A percentile compares a stretch with the other conserved stretches of the same genome.
phyloP scores from a whole-genome alignment of 2,329 filamentous ascomycete genomes.

The Sporothrix protearum region DNA sequence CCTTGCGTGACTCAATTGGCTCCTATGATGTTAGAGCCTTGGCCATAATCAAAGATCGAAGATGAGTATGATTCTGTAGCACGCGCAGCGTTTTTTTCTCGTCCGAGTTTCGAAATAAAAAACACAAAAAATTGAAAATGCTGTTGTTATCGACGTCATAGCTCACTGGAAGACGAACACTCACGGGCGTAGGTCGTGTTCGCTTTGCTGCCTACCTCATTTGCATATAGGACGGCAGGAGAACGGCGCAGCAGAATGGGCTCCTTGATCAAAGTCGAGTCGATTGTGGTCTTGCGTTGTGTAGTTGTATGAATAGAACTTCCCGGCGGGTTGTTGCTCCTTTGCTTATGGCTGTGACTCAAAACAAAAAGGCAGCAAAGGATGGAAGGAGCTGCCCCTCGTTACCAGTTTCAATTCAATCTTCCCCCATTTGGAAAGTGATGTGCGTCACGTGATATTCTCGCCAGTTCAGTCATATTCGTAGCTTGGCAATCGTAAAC shows the following conservation, averaged over 20 bases:
- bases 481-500: background rate
- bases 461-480: background rate
- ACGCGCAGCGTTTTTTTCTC: background rate
- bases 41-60: background rate
- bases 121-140: background rate
- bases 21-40: background rate
- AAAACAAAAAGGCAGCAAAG: background rate
- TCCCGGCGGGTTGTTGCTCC: background rate
- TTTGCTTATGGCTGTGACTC: slow-evolving; percentile 8
- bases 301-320: background rate
- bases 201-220: background rate
- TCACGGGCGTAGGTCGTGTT: background rate
- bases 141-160: background rate
- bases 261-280: background rate
- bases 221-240: background rate
- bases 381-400: slow-evolving; percentile 2
- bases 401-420: background rate
- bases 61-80: background rate
- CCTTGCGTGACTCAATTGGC: background rate
- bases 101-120: background rate
- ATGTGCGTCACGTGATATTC: background rate
- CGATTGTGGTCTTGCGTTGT: background rate
- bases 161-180: background rate
- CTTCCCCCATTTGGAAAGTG: background rate
- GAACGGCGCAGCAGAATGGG: background rate